Evolutionary conservation across 2,329 filamentous ascomycete genomes (phyloP).

Genomic region (Alternaria viburni): DNA sequence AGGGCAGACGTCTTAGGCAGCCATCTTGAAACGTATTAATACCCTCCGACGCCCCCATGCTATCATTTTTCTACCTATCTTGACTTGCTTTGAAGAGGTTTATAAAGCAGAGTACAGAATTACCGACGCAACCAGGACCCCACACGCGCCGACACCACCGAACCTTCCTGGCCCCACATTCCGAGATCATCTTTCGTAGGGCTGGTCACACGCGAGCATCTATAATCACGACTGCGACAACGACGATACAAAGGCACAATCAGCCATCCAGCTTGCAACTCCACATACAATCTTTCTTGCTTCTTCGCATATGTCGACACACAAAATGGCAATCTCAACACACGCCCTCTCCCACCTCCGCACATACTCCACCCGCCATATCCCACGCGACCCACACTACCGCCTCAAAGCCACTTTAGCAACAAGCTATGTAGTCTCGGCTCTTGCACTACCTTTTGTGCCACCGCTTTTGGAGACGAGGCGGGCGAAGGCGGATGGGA

Average conservation of each 20-base stretch:
- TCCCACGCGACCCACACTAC: slow-evolving; percentile 45
- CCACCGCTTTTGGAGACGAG: slow-evolving; percentile 48
- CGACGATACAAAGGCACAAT: neutral
- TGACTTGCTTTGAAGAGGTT: neutral
- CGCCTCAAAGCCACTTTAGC: slow-evolving; percentile 44
- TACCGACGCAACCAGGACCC: neutral
- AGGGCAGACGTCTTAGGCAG: neutral
- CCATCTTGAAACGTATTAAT: neutral
- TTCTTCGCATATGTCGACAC: neutral
- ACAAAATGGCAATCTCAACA: slow-evolving; percentile 40
- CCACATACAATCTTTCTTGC: too few relatives aligned
- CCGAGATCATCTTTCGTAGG: neutral
- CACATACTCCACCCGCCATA: slow-evolving; percentile 43
- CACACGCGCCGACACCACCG: slow-evolving; percentile 2
- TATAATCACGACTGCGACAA: neutral
- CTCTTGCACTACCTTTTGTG: slow-evolving; percentile 50
- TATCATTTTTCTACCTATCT: neutral
- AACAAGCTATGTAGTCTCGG: slow-evolving; percentile 47
- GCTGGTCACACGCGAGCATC: neutral
- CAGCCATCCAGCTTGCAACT: too few relatives aligned
- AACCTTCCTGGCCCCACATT: neutral
- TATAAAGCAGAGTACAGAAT: neutral
- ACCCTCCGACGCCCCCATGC: neutral
- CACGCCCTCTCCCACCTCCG: slow-evolving; percentile 41
- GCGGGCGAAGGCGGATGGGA: slow-evolving; percentile 46